phyloP scores from a whole-genome alignment of 1,139 yeast species.

The Debaryomyces robertsiae region DNA sequence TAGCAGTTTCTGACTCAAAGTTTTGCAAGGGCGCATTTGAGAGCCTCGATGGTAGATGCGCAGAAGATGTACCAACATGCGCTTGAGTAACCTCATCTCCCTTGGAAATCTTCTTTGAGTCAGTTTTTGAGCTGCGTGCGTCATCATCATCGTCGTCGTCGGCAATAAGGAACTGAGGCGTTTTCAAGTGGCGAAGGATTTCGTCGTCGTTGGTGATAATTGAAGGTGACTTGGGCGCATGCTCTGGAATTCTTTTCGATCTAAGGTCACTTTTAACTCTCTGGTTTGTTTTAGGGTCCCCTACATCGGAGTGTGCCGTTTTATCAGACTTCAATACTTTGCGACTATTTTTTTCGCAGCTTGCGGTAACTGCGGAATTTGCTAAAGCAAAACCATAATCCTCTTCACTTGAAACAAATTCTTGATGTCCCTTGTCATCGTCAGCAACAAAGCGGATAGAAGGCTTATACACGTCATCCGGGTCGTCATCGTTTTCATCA shows the following conservation, averaged over 20 bases:
- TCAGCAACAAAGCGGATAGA: constrained; percentile 36
- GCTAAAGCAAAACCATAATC: constrained; percentile 13
- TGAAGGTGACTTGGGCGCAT: constrained; percentile 28
- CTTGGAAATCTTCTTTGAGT: background rate
- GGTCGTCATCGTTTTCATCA: constrained; percentile 56
- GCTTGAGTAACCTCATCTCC: background rate
- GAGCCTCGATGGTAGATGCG: background rate
- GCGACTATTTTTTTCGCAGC: background rate
- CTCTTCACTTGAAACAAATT: constrained; percentile 18
- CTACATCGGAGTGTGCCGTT: constrained; percentile 19
- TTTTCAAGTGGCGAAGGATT: constrained; percentile 37
- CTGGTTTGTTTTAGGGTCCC: constrained; percentile 12
- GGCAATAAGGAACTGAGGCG: constrained; percentile 38
- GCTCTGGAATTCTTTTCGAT: constrained; percentile 4
- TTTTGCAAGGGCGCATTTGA: background rate
- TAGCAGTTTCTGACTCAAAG: constrained; percentile 2
- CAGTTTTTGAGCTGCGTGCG: too few relatives aligned
- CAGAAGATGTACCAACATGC: background rate
- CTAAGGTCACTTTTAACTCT: constrained; percentile 10
- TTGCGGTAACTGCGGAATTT: background rate
- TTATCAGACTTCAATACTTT: background rate
- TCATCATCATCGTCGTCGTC: constrained; percentile 28
- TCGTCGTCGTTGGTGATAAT: constrained; percentile 44
- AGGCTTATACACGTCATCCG: constrained; percentile 20
- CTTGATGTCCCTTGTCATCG: too few relatives aligned